These are phyloP conservation scores for Parastagonospora nodorum DNA, from an alignment of 2,329 filamentous ascomycete genomes.

Conservation along the genomic window DNA sequence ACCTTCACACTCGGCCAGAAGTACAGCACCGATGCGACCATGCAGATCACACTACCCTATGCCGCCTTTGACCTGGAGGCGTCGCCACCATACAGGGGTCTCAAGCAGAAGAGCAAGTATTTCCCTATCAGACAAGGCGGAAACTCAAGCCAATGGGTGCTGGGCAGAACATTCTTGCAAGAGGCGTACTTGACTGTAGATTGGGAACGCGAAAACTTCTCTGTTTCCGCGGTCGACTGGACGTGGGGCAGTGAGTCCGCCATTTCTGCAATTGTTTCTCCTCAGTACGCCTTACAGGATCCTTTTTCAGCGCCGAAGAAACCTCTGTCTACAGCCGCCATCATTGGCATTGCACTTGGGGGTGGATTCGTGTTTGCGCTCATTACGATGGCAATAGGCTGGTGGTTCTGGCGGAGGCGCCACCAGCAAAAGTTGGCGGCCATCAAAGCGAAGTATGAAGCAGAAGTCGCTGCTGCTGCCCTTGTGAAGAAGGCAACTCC, in stretches of 20 bases:
- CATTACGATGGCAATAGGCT: slow-evolving; percentile 33
- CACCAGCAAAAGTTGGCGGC: slow-evolving; percentile 24
- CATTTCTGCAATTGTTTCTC: slow-evolving; percentile 42
- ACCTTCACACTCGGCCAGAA: slow-evolving; percentile 51
- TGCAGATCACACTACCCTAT: slow-evolving; percentile 56
- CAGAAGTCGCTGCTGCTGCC: slow-evolving; percentile 24
- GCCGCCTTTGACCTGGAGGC: slow-evolving; percentile 56
- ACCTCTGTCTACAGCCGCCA: slow-evolving; percentile 40
- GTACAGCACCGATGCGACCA: slow-evolving; percentile 38
- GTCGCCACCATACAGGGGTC: slow-evolving; percentile 55
- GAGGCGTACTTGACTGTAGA: slow-evolving; percentile 63
- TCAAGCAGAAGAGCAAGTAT: slow-evolving; percentile 66
- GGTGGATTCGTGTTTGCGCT: slow-evolving; percentile 41
- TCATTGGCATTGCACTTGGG: slow-evolving; percentile 53
- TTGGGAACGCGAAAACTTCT: slow-evolving; percentile 55
- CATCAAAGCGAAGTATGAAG: slow-evolving; percentile 31
- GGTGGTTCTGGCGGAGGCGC: slow-evolving; percentile 43
- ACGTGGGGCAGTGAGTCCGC: slow-evolving; percentile 28
- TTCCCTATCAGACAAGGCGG: slow-evolving; percentile 67
- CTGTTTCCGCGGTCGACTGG: slow-evolving; percentile 49
- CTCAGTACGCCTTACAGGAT: slow-evolving; percentile 22
- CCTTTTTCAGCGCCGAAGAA: slow-evolving; percentile 1
- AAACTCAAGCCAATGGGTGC: slow-evolving; percentile 61
- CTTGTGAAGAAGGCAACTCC: slow-evolving; percentile 24
- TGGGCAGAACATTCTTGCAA: slow-evolving; percentile 73